Base-by-base conservation (phyloP, 352 stramenopile genomes). In the Globisporangium carolinianum region DNA sequence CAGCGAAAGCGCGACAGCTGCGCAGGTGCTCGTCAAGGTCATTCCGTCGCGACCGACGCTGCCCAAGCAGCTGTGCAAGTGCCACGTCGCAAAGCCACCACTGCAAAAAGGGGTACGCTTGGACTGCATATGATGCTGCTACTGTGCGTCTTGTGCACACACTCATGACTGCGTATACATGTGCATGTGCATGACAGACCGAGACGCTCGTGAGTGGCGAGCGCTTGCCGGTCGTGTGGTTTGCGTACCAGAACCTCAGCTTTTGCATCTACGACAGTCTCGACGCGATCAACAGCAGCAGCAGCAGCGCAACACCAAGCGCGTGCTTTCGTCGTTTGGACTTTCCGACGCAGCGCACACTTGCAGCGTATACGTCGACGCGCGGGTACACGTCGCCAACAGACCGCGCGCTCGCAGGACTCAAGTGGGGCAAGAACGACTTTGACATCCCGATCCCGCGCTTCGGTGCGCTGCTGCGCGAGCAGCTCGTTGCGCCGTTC, bases 401-500 rank as follows among this genome's bases (percentile, higher is more conserved):
- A 0, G 57, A 66, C 5, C 17, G 79, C 8, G 61, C 55, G 36
- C 62, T 65, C 8, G 72, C 74, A 15, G 48, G 59, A 9, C 49
- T 71, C 24, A 78, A 79, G 53, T 84, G 65, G 63, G 67, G 69
- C 39, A 60, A 68, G 14, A 98, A 98, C 68, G 73, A 79, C 45
- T 96, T 95, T 51, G 69, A 84, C 36, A 94, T 98, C 55, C 80
- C 89, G 32, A 69, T 97, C 18, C 93, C 91, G 24, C 51, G 65
- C 18, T 97, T 97, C 49, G 50, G 75, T 4, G 77, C 83, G 56
- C 68, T 98, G 12, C 82, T 98, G 24, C 76, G 83, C 47, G 87
- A 98, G 66, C 96, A 99, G 71, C 67, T 97, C 10, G 71, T 98
- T 5, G 91, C 94, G 43, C 96, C 96, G n/a, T 98, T 99, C 60